A percentile compares a stretch with the other conserved stretches of the same genome.
Conservation (phyloP, 2,329 filamentous ascomycete species). For the Incumbomyces lentus region DNA sequence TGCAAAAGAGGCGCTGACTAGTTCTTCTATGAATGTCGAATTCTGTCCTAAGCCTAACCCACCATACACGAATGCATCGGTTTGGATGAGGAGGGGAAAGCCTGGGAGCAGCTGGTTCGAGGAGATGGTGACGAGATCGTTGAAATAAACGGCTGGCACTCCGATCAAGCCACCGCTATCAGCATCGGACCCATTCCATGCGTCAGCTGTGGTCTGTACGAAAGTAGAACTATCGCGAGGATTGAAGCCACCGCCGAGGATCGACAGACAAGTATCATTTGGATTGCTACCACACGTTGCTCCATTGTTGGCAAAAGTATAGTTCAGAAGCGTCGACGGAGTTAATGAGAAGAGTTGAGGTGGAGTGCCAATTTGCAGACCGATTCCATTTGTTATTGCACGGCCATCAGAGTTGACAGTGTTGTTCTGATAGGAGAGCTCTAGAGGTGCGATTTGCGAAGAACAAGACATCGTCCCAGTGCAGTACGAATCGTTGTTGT, state of each 20-base stretch:
- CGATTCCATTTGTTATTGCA: constrained; percentile 15
- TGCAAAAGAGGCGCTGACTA: constrained; percentile 9
- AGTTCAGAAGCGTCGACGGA: constrained; percentile 13
- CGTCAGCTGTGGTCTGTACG: constrained; percentile 10
- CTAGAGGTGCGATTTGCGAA: background rate
- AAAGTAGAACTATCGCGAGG: constrained; percentile 11
- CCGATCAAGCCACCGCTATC: constrained; percentile 4
- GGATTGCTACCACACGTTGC: constrained; percentile 15
- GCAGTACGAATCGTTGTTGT: no score
- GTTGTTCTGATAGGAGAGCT: background rate
- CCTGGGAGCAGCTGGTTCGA: background rate
- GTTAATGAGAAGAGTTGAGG: constrained; percentile 17
- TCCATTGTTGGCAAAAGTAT: constrained; percentile 16
- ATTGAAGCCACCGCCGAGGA: constrained; percentile 17
- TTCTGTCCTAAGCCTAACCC: constrained; percentile 13
- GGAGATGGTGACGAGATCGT: constrained; percentile 11
- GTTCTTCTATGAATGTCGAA: constrained; percentile 14
- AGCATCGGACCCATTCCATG: constrained; percentile 15
- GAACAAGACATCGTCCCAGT: background rate
- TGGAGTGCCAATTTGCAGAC: constrained; percentile 15
- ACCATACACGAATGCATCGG: background rate
- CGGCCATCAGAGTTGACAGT: constrained; percentile 17
- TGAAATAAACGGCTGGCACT: constrained; percentile 16
- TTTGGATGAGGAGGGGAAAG: background rate
- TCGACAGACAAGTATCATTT: constrained; percentile 14